Base-by-base conservation (phyloP, 208 protist genomes). In the Trypanosoma theileri region DNA sequence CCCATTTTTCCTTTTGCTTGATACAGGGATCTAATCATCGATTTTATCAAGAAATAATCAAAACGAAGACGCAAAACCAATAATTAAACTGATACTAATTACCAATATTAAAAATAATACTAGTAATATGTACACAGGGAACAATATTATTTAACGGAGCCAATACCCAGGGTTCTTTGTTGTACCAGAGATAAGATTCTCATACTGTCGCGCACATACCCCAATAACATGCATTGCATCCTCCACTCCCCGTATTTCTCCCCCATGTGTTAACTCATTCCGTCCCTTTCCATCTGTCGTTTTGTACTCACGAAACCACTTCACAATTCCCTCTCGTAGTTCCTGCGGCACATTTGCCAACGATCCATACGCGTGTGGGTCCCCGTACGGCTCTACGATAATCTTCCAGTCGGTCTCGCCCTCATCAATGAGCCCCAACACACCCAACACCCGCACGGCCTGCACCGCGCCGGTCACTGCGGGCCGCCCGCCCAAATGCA, bases 371-470 rank as follows among this genome's bases (percentile, higher is more conserved):
- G 65, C 62, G 10, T 81, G 75, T 0, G 8, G 14, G 3, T 62
- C 77, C 0, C 17, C 69, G 22, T 81, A 64, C 10, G 72, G 50
- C 73, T 89, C 83, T 0, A 79, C 77, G 19, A 96, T 80, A 42
- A 98, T 80, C 66, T 98, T 98, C 93, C 93, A 98, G 71, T 98
- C 95, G 31, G 91, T 93, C 75, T 98, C 92, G 13, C 89, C 93
- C 53, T 96, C 56, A 64, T 98, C 95, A 61, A 98, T 95, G 21
- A 98, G 79, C 3, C 78, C 92, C 10, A 97, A 56, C 21, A 92
- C 75, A 40, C 95, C 95, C 9, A 98, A 81, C 52, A 97, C 82
- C 28, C 88, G 92, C 41, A 96, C 82, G 22, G 86, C 66, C 42
- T 55, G 59, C 53, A 86, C 74, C 28, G 69, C 58, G 9, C 94